Percentiles rank a stretch among this genome's conserved stretches.
Evolutionary conservation across 192 early-diverging fungal genomes (phyloP).

Genomic region (Bifiguratus adelaidae): DNA sequence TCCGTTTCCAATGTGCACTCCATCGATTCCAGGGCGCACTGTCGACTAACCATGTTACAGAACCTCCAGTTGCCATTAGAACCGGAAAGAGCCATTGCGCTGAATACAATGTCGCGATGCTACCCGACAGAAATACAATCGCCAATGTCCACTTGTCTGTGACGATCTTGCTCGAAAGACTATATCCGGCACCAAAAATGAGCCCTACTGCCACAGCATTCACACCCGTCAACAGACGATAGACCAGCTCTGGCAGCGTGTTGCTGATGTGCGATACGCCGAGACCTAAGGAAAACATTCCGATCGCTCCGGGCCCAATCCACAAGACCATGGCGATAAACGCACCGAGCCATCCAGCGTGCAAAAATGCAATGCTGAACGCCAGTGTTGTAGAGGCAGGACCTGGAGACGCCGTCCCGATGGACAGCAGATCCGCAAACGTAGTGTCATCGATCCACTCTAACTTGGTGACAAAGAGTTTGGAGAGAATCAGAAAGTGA

Average conservation of each 20-base stretch:
- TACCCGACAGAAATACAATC: slow-evolving; percentile 17
- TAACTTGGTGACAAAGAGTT: slow-evolving; percentile 38
- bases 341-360: slow-evolving; percentile 33
- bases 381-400: slow-evolving; percentile 40
- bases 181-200: slow-evolving; percentile 42
- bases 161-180: slow-evolving; percentile 20
- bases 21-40: no score
- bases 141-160: slow-evolving; percentile 22
- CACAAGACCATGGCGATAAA: slow-evolving; percentile 34
- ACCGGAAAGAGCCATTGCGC: slow-evolving; percentile 40
- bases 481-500: slow-evolving; percentile 41
- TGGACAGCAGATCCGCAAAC: slow-evolving; percentile 56
- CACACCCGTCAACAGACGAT: slow-evolving; percentile 38
- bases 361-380: slow-evolving; percentile 37
- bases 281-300: slow-evolving; percentile 36
- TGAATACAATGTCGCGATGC: slow-evolving; percentile 16
- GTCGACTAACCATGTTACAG: no score
- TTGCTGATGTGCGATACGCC: slow-evolving; percentile 26
- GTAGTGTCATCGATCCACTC: slow-evolving; percentile 38
- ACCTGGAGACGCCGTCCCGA: slow-evolving; percentile 52
- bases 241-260: slow-evolving; percentile 31
- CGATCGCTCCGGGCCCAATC: slow-evolving; percentile 44
- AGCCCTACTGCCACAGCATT: slow-evolving; percentile 45
- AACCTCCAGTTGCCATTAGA: slow-evolving; percentile 37
- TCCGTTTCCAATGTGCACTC: no score